These are phyloP conservation scores for Scleroderma bovista DNA, from an alignment of 768 basidiomycete species.

Conservation along the genomic window DNA sequence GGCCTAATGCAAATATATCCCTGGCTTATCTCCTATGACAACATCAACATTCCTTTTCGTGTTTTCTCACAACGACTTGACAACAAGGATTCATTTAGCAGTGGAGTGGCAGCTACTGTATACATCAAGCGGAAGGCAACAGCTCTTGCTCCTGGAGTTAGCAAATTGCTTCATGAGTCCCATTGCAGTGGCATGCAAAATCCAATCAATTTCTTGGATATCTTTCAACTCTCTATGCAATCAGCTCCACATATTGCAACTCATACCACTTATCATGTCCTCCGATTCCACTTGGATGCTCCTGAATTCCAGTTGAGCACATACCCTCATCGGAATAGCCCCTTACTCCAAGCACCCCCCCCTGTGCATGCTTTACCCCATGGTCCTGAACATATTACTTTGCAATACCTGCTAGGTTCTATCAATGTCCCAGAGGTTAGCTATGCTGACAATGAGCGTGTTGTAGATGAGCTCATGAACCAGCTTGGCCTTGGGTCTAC, in stretches of 20 bases:
- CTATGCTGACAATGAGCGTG: constrained; percentile 32
- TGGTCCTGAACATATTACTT: constrained; percentile 22
- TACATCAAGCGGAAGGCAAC: constrained; percentile 26
- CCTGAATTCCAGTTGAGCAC: constrained; percentile 26
- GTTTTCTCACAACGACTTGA: constrained; percentile 34
- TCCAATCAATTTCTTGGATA: constrained; percentile 19
- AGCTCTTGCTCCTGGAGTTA: constrained; percentile 9
- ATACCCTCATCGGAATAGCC: constrained; percentile 17
- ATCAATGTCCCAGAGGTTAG: constrained; percentile 34
- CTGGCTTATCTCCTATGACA: background rate
- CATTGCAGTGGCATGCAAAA: constrained; percentile 16
- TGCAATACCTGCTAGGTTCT: constrained; percentile 33
- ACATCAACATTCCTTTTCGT: constrained; percentile 26
- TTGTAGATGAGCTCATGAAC: constrained; percentile 27
- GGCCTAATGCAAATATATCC: background rate
- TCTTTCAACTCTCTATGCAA: constrained; percentile 13
- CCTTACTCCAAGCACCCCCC: constrained; percentile 10
- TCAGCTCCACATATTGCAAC: constrained; percentile 5
- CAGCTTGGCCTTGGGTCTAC: constrained; percentile 21
- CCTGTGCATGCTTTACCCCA: constrained; percentile 23
- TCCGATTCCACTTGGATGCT: constrained; percentile 31
- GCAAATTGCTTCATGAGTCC: constrained; percentile 15
- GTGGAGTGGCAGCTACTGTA: constrained; percentile 31
- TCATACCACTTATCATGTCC: constrained; percentile 13
- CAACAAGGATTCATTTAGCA: constrained; percentile 32